Conservation (phyloP, 2,329 filamentous ascomycete genomes). For the Monosporascus cannonballus region DNA sequence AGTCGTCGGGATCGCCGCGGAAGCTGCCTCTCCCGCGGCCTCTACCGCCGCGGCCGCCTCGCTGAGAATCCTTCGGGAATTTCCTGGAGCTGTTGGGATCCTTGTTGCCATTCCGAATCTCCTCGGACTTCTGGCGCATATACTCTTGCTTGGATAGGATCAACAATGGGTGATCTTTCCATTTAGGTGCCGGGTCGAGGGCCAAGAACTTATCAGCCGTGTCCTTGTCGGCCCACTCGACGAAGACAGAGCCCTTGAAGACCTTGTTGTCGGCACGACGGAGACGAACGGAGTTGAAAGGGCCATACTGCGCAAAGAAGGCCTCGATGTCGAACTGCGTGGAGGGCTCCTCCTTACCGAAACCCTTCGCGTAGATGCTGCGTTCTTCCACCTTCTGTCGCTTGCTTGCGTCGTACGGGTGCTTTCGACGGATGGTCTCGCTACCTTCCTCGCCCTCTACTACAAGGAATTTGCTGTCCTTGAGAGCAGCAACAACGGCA, state of each 20-base stretch:
- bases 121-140: constrained; percentile 66
- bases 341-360: constrained; percentile 73
- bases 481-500: constrained; percentile 76
- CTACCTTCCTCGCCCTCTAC: constrained; percentile 67
- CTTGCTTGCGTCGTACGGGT: constrained; percentile 55
- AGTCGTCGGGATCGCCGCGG: constrained; percentile 47
- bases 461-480: constrained; percentile 67
- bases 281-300: constrained; percentile 77
- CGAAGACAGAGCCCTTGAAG: constrained; percentile 97
- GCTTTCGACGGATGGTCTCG: constrained; percentile 72
- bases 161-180: constrained; percentile 71
- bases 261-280: constrained; percentile 64
- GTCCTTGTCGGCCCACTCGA: constrained; percentile 81
- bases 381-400: constrained; percentile 62
- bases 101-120: constrained; percentile 66
- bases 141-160: constrained; percentile 89
- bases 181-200: constrained; percentile 75
- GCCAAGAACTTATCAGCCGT: constrained; percentile 73
- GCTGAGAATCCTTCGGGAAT: constrained; percentile 24
- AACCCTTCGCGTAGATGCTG: constrained; percentile 90
- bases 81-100: constrained; percentile 44
- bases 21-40: constrained; percentile 31
- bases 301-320: constrained; percentile 78
- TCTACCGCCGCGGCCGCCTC: constrained; percentile 33
- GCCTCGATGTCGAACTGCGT: constrained; percentile 93